Evolutionary conservation across 31 red algal species (phyloP).

Genomic region (Endocladia muricata): DNA sequence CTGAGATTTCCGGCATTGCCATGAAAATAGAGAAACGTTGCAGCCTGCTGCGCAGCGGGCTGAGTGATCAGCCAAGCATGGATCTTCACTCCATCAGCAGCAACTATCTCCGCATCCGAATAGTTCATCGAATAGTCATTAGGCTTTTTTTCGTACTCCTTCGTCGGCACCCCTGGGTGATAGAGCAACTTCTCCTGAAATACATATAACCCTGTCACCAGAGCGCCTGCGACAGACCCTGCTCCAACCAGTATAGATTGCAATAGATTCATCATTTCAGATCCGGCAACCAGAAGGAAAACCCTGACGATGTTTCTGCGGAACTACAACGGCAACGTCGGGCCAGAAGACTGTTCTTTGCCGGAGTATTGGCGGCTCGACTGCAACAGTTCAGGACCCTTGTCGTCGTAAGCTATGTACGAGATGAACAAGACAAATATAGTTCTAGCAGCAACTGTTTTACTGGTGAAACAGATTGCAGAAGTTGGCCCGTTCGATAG

Average conservation of each 20-base stretch:
- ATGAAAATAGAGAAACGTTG: slow-evolving; percentile 96
- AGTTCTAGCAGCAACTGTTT: too few species aligned
- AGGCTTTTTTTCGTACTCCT: slow-evolving; percentile 56
- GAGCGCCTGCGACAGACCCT: slow-evolving; percentile 26
- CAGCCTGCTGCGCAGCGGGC: not conserved
- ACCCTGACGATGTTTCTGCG: too few species aligned
- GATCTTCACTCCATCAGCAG: slow-evolving; percentile 64
- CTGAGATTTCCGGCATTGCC: slow-evolving; percentile 81
- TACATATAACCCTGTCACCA: slow-evolving; percentile 49
- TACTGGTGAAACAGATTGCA: too few species aligned
- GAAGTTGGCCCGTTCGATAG: too few species aligned
- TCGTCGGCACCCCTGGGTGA: slow-evolving; percentile 70
- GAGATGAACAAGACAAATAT: too few species aligned
- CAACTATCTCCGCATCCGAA: slow-evolving; percentile 68
- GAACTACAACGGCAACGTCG: too few species aligned
- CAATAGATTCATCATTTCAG: slow-evolving; percentile 16
- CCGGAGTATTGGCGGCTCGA: too few species aligned
- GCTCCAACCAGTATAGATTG: slow-evolving; percentile 14
- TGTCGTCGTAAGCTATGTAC: too few species aligned
- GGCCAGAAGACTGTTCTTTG: too few species aligned
- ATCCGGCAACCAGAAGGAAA: too few species aligned
- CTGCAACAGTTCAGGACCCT: too few species aligned
- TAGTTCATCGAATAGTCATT: slow-evolving; percentile 52
- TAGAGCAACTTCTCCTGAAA: slow-evolving; percentile 82
- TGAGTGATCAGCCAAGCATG: slow-evolving; percentile 87